Evolutionary conservation across 768 basidiomycete genomes (phyloP).

Genomic region (Melanogaster broomeanus): DNA sequence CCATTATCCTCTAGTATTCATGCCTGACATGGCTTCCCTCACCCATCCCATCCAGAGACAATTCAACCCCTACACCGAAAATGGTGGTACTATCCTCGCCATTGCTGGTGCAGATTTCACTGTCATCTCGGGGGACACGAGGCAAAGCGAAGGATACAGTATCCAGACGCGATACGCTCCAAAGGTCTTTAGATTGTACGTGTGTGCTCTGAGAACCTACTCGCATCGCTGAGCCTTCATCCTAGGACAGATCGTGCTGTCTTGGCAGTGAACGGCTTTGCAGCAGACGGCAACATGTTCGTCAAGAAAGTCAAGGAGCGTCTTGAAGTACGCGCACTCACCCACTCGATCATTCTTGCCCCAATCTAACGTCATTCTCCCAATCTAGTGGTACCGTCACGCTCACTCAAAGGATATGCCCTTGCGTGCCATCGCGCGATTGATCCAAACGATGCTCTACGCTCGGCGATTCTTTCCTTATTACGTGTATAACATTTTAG

Average conservation of each 20-base stretch:
- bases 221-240: neutral
- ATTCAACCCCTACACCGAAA: conserved; percentile 90
- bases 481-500: conserved; percentile 96
- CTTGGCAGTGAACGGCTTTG: conserved; percentile 95
- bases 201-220: neutral
- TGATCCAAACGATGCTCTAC: conserved; percentile 99
- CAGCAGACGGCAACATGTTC: conserved; percentile 96
- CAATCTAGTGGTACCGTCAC: conserved; percentile 89
- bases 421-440: conserved; percentile 93
- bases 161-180: conserved; percentile 98
- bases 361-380: neutral
- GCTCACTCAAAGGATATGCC: conserved; percentile 98
- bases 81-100: conserved; percentile 95
- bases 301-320: conserved; percentile 96
- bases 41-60: conserved; percentile 52
- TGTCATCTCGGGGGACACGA: conserved; percentile 95
- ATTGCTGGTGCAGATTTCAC: conserved; percentile 93
- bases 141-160: conserved; percentile 95
- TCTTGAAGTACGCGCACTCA: conserved; percentile 69
- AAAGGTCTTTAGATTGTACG: conserved; percentile 92
- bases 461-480: conserved; percentile 96
- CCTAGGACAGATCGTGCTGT: conserved; percentile 88
- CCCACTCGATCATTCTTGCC: neutral
- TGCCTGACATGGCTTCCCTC: conserved; percentile 42
- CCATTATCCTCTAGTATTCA: conserved; percentile 8